Percentiles rank a stretch among this genome's conserved stretches.
phyloP scores from a whole-genome alignment of 495 filamentous ascomycete genomes.

The Lineolata rhizophorae region DNA sequence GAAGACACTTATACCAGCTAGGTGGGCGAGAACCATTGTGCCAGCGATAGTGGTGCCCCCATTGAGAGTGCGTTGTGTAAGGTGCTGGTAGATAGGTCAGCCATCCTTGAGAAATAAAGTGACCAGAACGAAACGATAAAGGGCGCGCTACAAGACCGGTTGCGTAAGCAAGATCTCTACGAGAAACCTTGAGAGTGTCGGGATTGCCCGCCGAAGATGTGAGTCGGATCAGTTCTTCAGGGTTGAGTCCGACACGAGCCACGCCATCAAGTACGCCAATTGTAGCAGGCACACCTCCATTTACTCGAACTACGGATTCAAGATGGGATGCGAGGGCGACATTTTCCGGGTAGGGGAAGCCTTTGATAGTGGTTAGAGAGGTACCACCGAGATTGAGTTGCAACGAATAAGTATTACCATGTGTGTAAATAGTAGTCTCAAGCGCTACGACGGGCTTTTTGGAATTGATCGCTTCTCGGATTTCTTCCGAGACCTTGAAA shows the following conservation, averaged over 20 bases:
- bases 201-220: constrained; percentile 38
- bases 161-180: constrained; percentile 65
- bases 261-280: constrained; percentile 67
- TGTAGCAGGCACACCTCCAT: constrained; percentile 82
- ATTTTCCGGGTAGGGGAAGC: constrained; percentile 70
- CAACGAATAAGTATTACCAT: constrained; percentile 26
- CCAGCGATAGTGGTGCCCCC: constrained; percentile 86
- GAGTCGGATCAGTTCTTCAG: constrained; percentile 48
- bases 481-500: constrained; percentile 61
- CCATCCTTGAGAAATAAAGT: not conserved
- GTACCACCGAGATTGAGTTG: not conserved
- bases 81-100: constrained; percentile 23
- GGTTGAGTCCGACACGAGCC: constrained; percentile 52
- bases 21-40: constrained; percentile 72
- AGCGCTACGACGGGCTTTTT: constrained; percentile 72
- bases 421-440: constrained; percentile 77
- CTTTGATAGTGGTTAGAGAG: constrained; percentile 25
- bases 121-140: not conserved
- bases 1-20: constrained; percentile 83
- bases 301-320: constrained; percentile 51
- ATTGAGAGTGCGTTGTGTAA: constrained; percentile 41
- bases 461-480: constrained; percentile 47
- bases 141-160: constrained; percentile 43
- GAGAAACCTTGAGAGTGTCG: constrained; percentile 55
- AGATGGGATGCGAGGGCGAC: constrained; percentile 43